Evolutionary conservation across 2,329 filamentous ascomycete genomes (phyloP), one percentile per base, ranked within the genome.

Genomic region (Erysiphe neolycopersici): DNA sequence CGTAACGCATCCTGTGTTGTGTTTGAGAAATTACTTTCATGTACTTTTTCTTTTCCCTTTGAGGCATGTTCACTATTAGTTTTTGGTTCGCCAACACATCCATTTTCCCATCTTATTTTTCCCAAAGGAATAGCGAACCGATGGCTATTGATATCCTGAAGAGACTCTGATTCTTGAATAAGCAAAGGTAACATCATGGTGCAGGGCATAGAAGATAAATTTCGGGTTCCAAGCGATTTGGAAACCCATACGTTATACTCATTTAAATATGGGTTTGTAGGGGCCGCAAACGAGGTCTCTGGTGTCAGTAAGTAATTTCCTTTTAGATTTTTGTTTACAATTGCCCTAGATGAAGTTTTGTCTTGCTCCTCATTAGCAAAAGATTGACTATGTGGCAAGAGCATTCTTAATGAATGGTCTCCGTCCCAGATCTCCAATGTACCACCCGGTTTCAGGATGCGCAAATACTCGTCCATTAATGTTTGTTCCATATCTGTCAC

Each of bases 381-480:
- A 19, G 67, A 62, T 44, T 69, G 63, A 13, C 68, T 68, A 56
- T 89, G 81, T 2, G 82, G 81, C 42, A 82, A 67, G 26, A 95
- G 66, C 58, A 84, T 85, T 51, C 85, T 78, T 49, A 93, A 73
- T 12, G 77, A 70, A 55, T 84, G 74, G 59, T 94, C 85, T 5
- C 78, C 78, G 50, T 93, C 85, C 85, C 85, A 94, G 14, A 91
- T 67, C 56, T 94, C 87, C 22, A 94, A 55, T 1, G 73, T 72
- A 4, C 87, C 87, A 14, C 81, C 83, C 0, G 79, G 76, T 50
- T 69, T 74, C 32, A 93, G 63, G 12, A 92, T 61, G 16, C 85
- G 78, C 39, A 87, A 62, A 48, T 76, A 78, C 55, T 94, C 83
- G 49, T 81, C 77, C 46, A 74, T 63, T 22, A 71, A 58, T 4